Conservation (phyloP, 352 stramenopile genomes). For the Pythium grandisporangium region DNA sequence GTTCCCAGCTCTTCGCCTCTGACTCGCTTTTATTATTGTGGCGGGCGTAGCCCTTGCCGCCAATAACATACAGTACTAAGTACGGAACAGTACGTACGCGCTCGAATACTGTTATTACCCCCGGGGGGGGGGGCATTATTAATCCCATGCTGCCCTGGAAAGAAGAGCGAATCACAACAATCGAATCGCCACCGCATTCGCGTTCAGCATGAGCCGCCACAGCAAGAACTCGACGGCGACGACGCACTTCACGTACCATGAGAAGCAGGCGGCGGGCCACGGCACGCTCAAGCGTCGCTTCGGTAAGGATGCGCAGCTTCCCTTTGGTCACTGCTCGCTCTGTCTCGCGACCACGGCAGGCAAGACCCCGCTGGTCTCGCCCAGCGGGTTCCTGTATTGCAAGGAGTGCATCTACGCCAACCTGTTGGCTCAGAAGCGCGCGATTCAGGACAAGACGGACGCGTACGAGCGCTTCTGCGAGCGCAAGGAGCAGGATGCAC, state of each 20-base stretch:
- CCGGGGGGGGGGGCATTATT: no score
- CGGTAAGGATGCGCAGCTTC: constrained; percentile 67
- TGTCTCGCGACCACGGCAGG: constrained; percentile 52
- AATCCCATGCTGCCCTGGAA: no score
- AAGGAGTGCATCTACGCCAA: constrained; percentile 87
- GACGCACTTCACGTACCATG: constrained; percentile 84
- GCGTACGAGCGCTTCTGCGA: constrained; percentile 61
- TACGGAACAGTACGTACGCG: no score
- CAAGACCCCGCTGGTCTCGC: constrained; percentile 58
- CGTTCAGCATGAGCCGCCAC: constrained; percentile 69
- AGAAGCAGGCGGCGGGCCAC: constrained; percentile 63
- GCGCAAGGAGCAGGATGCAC: constrained; percentile 26
- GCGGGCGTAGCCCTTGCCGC: no score
- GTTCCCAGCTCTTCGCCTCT: constrained; percentile 1
- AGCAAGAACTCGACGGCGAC: constrained; percentile 85
- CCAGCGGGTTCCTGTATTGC: constrained; percentile 71
- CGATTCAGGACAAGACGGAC: constrained; percentile 59
- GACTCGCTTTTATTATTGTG: not conserved
- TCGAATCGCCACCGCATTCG: no score
- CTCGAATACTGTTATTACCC: no score
- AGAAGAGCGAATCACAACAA: no score
- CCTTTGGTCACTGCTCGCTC: constrained; percentile 71
- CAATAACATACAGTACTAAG: no score
- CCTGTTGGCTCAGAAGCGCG: constrained; percentile 70
- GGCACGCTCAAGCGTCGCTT: constrained; percentile 80